Evolutionary conservation across 2,329 filamentous ascomycete species (phyloP), one percentile per base, ranked within the genome.

Genomic region (Teratosphaeria nubilosa): DNA sequence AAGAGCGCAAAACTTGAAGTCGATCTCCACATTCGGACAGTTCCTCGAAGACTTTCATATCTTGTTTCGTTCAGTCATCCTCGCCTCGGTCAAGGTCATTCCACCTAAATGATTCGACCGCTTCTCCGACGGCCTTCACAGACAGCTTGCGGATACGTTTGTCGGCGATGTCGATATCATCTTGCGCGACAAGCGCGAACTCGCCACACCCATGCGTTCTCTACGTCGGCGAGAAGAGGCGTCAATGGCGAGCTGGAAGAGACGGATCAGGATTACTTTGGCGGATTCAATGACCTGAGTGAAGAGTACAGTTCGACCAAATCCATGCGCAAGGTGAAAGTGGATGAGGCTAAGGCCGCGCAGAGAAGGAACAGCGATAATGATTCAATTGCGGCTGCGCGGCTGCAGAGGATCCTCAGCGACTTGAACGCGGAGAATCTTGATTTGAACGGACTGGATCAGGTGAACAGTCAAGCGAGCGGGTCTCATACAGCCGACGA

Each of bases 61-160:
- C 20, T n/a, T 22, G 20, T 48, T 22, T 11, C 5, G 22, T 9
- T 6, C 16, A 6, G 6, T 22, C 41, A 48, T 20, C 20, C 41
- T 48, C 41, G 41, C 41, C n/a, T 22, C 16, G 5, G 41, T n/a
- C 16, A 16, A 48, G 41, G 16, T 7, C 41, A 22, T 22, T 10
- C 22, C 9, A 30, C 52, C 27, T 25, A 27, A 30, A 58, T 58
- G 57, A 53, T 56, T 48, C 32, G 57, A 52, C 51, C 57, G 27
- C 52, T 45, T 53, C 45, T 58, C n/a, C 53, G 57, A 34, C 22
- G 31, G 5, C 45, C n/a, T 41, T 25, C 41, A 56, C 45, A 48
- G 57, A 53, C 30, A 48, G 30, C 53, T n/a, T 31, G 30, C 22
- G 57, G 53, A 30, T 58, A 58, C 41, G 57, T 58, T 4, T 58